phyloP scores from a whole-genome alignment of 768 basidiomycete species.

The Lyophyllum decastes region DNA sequence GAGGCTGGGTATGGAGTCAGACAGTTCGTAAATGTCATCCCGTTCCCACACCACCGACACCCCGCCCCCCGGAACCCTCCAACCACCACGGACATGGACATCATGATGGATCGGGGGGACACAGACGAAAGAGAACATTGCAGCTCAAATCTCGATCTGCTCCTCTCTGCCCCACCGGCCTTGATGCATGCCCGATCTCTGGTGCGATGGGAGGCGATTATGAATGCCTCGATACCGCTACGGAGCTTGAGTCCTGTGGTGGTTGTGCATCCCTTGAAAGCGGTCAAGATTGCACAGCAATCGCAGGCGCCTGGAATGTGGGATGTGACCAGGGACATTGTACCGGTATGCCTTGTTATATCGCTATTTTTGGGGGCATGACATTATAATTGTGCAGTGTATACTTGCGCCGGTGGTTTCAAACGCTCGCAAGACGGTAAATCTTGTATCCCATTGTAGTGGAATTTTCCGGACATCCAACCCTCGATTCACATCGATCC shows the following conservation, averaged over 20 bases:
- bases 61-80: constrained; percentile 40
- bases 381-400: constrained; percentile 34
- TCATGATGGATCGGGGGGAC: constrained; percentile 6
- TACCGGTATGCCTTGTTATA: constrained; percentile 40
- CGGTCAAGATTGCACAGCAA: constrained; percentile 73
- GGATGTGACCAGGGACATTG: constrained; percentile 62
- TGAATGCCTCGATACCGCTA: constrained; percentile 64
- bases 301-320: constrained; percentile 66
- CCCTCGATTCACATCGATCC: constrained; percentile 12
- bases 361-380: neutral
- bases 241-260: constrained; percentile 74
- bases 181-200: constrained; percentile 58
- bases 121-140: constrained; percentile 23
- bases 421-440: constrained; percentile 40
- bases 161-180: constrained; percentile 51
- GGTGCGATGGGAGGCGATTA: constrained; percentile 43
- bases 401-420: constrained; percentile 52
- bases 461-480: neutral
- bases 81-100: constrained; percentile 21
- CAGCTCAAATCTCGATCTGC: constrained; percentile 36
- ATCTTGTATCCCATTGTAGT: constrained; percentile 40
- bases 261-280: constrained; percentile 65
- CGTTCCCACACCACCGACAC: constrained; percentile 28
- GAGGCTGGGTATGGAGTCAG: constrained; percentile 47
- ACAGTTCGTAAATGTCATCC: constrained; percentile 43